phyloP scores from a whole-genome alignment of 805 yeast genomes.

The Wickerhamomyces subpelliculosus region DNA sequence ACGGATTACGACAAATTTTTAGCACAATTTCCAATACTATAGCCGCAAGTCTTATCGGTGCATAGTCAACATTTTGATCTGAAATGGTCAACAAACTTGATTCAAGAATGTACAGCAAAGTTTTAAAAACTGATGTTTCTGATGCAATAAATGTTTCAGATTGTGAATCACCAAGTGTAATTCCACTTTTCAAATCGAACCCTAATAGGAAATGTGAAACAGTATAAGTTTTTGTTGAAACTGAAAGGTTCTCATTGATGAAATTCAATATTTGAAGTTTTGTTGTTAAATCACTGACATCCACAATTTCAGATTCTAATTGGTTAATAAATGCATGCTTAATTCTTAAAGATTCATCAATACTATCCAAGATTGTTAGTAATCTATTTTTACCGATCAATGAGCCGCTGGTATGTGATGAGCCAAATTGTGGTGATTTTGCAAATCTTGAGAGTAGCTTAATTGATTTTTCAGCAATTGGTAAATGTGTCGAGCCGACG shows the following conservation, averaged over 20 bases:
- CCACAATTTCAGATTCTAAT: slow-evolving; percentile 38
- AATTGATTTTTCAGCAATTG: slow-evolving; percentile 48
- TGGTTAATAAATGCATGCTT: slow-evolving; percentile 69
- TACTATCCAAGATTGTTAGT: slow-evolving; percentile 62
- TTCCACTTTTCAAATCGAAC: slow-evolving; percentile 46
- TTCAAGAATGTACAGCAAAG: slow-evolving; percentile 44
- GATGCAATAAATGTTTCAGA: slow-evolving; percentile 47
- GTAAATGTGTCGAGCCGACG: slow-evolving; percentile 48
- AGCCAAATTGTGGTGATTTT: slow-evolving; percentile 38
- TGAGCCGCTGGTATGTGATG: slow-evolving; percentile 23
- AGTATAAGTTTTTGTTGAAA: slow-evolving; percentile 36
- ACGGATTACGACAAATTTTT: slow-evolving; percentile 49
- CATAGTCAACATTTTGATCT: slow-evolving; percentile 37
- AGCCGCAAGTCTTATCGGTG: slow-evolving; percentile 53
- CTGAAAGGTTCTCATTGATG: slow-evolving; percentile 40
- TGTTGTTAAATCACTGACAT: slow-evolving; percentile 33
- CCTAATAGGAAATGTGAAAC: slow-evolving; percentile 78
- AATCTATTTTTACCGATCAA: slow-evolving; percentile 51
- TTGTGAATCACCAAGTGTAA: slow-evolving; percentile 39
- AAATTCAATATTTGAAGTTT: slow-evolving; percentile 58
- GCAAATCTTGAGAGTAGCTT: slow-evolving; percentile 46
- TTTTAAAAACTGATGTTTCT: slow-evolving; percentile 46
- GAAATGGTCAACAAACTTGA: slow-evolving; percentile 38
- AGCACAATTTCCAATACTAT: slow-evolving; percentile 54
- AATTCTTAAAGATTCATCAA: slow-evolving; percentile 73